A percentile compares a stretch with the other conserved stretches of the same genome.
phyloP scores from a whole-genome alignment of 2,329 filamentous ascomycete species.

The Talaromyces sp. region DNA sequence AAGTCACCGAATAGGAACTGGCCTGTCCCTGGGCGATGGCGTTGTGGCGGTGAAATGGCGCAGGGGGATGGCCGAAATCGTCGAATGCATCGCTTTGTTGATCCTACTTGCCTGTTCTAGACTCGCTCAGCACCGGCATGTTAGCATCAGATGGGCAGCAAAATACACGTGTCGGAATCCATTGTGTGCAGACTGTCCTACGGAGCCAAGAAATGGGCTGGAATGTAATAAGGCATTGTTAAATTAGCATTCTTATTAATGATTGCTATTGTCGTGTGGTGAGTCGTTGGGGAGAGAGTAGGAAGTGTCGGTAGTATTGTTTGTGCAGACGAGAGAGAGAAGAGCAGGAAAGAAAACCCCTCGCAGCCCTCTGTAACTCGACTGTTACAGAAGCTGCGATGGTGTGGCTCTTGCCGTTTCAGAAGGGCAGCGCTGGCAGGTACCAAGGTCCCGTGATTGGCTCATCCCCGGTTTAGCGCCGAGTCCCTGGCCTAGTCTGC shows the following conservation, averaged over 20 bases:
- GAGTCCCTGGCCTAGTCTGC: background rate
- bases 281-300: background rate
- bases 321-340: background rate
- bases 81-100: background rate
- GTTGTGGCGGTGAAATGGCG: slow-evolving; percentile 7
- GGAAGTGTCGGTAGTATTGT: background rate
- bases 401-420: slow-evolving; percentile 12
- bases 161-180: slow-evolving; percentile 1
- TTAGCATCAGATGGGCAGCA: background rate
- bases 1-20: background rate
- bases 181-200: background rate
- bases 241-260: background rate
- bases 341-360: background rate
- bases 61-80: background rate
- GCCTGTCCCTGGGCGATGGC: background rate
- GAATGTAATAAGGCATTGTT: background rate
- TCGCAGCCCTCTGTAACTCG: background rate
- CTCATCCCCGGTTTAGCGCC: background rate
- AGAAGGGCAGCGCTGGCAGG: background rate
- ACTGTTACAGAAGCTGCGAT: slow-evolving; percentile 5
- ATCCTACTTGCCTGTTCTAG: slow-evolving; percentile 6
- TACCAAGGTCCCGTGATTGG: background rate
- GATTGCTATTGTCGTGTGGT: background rate
- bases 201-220: background rate
- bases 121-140: background rate